phyloP scores from a whole-genome alignment of 2,329 filamentous ascomycete species.

The Pseudocercospora fijiensis region DNA sequence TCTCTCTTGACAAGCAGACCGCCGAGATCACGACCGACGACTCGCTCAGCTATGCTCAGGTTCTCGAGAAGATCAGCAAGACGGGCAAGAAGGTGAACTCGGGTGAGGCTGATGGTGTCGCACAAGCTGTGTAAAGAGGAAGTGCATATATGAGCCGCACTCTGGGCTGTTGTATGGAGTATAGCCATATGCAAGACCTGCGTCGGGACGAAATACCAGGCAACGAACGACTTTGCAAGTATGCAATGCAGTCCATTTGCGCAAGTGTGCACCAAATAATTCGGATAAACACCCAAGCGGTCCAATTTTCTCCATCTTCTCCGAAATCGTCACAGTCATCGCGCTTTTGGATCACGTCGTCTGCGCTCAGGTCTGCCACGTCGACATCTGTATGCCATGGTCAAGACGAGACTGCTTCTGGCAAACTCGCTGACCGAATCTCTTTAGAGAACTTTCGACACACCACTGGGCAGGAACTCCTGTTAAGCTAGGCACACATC shows the following conservation, averaged over 20 bases:
- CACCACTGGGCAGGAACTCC: neutral
- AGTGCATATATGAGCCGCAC: neutral
- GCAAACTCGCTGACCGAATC: neutral
- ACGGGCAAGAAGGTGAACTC: constrained; percentile 89
- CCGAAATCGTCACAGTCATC: constrained; percentile 24
- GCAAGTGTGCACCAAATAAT: constrained; percentile 57
- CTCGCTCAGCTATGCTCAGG: constrained; percentile 71
- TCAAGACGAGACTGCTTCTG: neutral
- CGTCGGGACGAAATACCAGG: neutral
- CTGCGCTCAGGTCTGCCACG: neutral
- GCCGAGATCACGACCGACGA: constrained; percentile 73
- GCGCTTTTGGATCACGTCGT: neutral
- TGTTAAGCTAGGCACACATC: neutral
- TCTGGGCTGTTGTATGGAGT: neutral
- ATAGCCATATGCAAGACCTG: neutral
- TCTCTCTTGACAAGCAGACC: constrained; percentile 81
- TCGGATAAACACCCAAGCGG: constrained; percentile 55
- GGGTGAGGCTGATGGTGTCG: constrained; percentile 67
- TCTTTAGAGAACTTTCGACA: neutral
- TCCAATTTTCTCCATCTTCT: constrained; percentile 39
- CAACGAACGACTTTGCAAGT: neutral
- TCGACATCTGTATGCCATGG: neutral
- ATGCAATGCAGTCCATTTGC: neutral
- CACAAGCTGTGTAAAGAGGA: constrained; percentile 31
- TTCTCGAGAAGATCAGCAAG: constrained; percentile 87